Evolutionary conservation across 176 grass and related monocot species (phyloP).

Genomic region (Otatea glauca): DNA sequence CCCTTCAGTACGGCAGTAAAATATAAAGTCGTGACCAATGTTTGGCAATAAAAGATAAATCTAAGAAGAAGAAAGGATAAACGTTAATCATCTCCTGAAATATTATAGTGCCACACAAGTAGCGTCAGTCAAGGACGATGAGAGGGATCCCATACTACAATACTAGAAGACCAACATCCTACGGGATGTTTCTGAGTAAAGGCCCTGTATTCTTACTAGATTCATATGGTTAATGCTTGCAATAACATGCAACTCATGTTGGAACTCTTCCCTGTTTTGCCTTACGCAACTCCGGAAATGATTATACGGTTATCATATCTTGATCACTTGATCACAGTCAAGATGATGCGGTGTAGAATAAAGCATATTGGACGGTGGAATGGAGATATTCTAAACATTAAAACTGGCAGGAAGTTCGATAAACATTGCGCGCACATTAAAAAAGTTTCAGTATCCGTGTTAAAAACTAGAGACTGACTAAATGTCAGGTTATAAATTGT

Average conservation of each 20-base stretch:
- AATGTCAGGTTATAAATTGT: too few relatives aligned
- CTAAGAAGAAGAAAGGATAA: too few relatives aligned
- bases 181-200: constrained; percentile 51
- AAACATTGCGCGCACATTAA: constrained; percentile 53
- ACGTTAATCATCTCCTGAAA: too few relatives aligned
- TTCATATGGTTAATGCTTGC: constrained; percentile 62
- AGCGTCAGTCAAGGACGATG: too few relatives aligned
- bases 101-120: too few relatives aligned
- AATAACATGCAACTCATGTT: constrained; percentile 49
- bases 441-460: too few relatives aligned
- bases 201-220: constrained; percentile 50
- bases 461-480: too few relatives aligned
- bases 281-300: background rate
- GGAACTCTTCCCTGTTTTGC: constrained; percentile 46
- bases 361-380: constrained; percentile 45
- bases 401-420: constrained; percentile 43
- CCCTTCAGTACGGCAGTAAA: too few relatives aligned
- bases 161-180: constrained; percentile 56
- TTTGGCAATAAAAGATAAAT: too few relatives aligned
- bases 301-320: background rate
- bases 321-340: background rate
- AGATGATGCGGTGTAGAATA: background rate
- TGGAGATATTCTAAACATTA: background rate
- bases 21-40: too few relatives aligned
- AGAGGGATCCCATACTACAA: too few relatives aligned